Evolutionary conservation across 805 yeast species (phyloP), one percentile per base, ranked within the genome.

Genomic region (Cyberlindnera meyerae): DNA sequence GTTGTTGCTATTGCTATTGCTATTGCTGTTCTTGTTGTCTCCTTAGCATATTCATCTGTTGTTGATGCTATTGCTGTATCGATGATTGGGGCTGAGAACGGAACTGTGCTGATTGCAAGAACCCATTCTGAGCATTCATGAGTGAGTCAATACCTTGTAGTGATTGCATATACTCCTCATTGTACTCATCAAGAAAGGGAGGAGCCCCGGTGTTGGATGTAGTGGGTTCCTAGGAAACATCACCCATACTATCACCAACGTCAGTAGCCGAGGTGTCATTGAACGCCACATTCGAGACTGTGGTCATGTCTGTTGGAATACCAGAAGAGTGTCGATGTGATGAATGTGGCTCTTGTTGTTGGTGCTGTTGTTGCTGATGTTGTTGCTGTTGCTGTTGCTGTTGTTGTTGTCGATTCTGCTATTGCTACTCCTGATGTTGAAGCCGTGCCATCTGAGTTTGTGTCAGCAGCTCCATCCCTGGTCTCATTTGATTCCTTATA

Each of bases 401-500:
- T 18, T 29, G 36, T 6, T 27, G 28, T 14, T 24, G 18, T 6
- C 28, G 36, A 13, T 18, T 30, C 27, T 28, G 37, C 6, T 13
- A 29, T 18, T 13, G 26, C 5, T 12, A 24, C n/a, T 18, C 33
- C 12, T 11, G n/a, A 16, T 39, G 43, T 11, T 37, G 4, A 24
- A 39, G 15, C 20, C 35, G 35, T 9, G 34, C 36, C 11, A 29
- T 3, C 21, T 39, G 43, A 6, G 39, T 11, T 5, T 27, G 22
- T 33, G 36, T 36, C 26, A 39, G 29, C 8, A 40, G 18, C 20
- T 43, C 44, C 34, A 36, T 39, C 3, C 38, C 39, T 18, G 36
- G 44, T 5, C 31, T 36, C 40, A 32, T 39, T 33, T 26, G 36
- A 43, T 24, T 39, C 44, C 25, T 39, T 39, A 22, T 18, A 31